These are phyloP conservation scores for Dionaea muscipula DNA, from an alignment of 179 eudicot genomes.

Conservation along the genomic window DNA sequence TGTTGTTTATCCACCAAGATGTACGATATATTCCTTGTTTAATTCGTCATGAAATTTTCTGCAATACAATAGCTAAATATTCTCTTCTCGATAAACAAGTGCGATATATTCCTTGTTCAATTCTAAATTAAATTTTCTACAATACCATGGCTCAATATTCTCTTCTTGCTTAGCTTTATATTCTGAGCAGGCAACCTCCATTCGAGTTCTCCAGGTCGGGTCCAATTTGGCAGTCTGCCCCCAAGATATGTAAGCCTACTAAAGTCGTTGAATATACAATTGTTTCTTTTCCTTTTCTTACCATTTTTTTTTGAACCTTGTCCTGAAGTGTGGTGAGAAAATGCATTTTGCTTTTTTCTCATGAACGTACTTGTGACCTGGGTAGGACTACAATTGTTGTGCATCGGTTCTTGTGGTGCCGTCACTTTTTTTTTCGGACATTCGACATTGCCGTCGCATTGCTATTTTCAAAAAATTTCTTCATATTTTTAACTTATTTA, in stretches of 20 bases:
- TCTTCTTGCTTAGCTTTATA: constrained; percentile 47
- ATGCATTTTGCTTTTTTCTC: too few species aligned
- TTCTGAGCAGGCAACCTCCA: constrained; percentile 58
- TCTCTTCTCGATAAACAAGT: constrained; percentile 33
- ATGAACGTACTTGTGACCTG: too few species aligned
- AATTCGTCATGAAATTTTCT: constrained; percentile 6
- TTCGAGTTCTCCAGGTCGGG: constrained; percentile 66
- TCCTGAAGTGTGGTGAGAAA: background rate
- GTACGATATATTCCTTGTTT: constrained; percentile 29
- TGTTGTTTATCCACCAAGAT: constrained; percentile 71
- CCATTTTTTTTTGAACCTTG: background rate
- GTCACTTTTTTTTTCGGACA: too few species aligned
- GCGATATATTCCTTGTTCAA: constrained; percentile 17
- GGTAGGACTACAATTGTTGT: too few species aligned
- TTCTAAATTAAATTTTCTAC: constrained; percentile 6
- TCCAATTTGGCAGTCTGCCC: constrained; percentile 69
- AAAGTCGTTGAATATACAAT: background rate
- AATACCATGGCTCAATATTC: constrained; percentile 10
- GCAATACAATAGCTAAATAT: constrained; percentile 9
- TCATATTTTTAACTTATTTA: too few species aligned
- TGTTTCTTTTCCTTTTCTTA: background rate
- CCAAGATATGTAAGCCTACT: constrained; percentile 51
- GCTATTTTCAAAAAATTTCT: too few species aligned
- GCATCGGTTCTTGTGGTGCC: too few species aligned
- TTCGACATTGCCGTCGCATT: too few species aligned